A percentile compares a stretch with the other conserved stretches of the same genome.
phyloP scores from a whole-genome alignment of 768 basidiomycete genomes.

The Mycena vulgaris region DNA sequence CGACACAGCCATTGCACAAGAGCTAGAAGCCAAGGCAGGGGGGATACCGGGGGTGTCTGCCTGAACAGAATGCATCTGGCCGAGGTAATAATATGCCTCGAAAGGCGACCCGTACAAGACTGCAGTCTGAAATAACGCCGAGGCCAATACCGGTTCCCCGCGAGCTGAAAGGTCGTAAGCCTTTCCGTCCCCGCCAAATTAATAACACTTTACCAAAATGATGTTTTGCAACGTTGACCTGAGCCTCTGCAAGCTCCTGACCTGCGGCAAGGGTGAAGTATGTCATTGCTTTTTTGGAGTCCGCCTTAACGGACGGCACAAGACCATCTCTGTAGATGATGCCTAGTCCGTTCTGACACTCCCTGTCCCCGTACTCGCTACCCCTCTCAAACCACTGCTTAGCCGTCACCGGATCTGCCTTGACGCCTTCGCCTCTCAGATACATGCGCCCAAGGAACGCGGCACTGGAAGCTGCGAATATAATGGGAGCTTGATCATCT shows the following conservation, averaged over 20 bases:
- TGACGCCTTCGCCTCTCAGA: conserved; percentile 92
- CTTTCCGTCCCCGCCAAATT: conserved; percentile 2
- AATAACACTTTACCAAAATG: conserved; percentile 66
- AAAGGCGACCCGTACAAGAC: conserved; percentile 91
- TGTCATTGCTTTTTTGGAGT: conserved; percentile 72
- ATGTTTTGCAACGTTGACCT: conserved; percentile 91
- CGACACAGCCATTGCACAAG: conserved; percentile 91
- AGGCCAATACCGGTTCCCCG: conserved; percentile 78
- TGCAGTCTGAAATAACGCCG: conserved; percentile 86
- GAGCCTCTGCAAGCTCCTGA: conserved; percentile 93
- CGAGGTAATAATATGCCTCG: conserved; percentile 95
- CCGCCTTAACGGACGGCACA: conserved; percentile 73
- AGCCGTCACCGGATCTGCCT: conserved; percentile 79
- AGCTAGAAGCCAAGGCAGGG: conserved; percentile 70
- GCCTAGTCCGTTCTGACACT: conserved; percentile 91
- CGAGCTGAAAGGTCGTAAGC: conserved; percentile 62
- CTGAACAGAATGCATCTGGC: conserved; percentile 80
- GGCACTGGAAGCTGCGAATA: conserved; percentile 84
- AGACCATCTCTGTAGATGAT: conserved; percentile 95
- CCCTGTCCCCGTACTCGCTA: conserved; percentile 83
- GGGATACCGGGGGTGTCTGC: conserved; percentile 62
- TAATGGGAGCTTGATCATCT: conserved; percentile 67
- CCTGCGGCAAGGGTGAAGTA: conserved; percentile 87
- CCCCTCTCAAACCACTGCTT: conserved; percentile 97
- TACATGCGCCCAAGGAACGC: conserved; percentile 96